These are phyloP conservation scores for Boletus insuetus DNA, from an alignment of 768 basidiomycete genomes.

Conservation along the genomic window DNA sequence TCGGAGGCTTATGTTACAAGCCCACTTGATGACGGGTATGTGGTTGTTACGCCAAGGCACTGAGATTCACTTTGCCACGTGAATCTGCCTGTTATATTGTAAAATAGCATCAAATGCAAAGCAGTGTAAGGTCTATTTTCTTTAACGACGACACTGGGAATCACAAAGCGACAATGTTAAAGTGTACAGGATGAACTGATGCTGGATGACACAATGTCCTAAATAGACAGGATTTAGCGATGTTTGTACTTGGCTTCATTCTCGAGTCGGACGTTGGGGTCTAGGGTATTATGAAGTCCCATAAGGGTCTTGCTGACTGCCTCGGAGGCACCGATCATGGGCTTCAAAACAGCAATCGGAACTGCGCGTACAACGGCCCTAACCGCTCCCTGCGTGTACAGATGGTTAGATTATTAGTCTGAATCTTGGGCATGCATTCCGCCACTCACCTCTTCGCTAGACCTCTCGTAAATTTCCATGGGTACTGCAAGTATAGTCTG, in stretches of 20 bases:
- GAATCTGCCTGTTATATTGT: background rate
- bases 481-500: constrained; percentile 98
- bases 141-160: background rate
- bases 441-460: constrained; percentile 76
- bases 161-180: constrained; percentile 1
- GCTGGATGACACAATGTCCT: constrained; percentile 21
- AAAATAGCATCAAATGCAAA: background rate
- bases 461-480: constrained; percentile 97
- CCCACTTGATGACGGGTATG: constrained; percentile 28
- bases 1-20: constrained; percentile 31
- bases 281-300: constrained; percentile 89
- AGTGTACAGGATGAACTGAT: constrained; percentile 15
- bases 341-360: constrained; percentile 94
- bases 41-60: constrained; percentile 28
- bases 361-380: constrained; percentile 95
- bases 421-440: background rate
- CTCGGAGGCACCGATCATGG: constrained; percentile 97
- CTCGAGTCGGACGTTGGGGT: constrained; percentile 79
- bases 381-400: constrained; percentile 69
- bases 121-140: background rate
- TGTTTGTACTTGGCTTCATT: constrained; percentile 95
- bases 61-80: constrained; percentile 1
- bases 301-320: constrained; percentile 94
- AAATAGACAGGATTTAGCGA: constrained; percentile 39
- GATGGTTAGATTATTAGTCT: background rate